phyloP scores from a whole-genome alignment of 176 grass and related monocot genomes.

The Thinopyrum elongatum region DNA sequence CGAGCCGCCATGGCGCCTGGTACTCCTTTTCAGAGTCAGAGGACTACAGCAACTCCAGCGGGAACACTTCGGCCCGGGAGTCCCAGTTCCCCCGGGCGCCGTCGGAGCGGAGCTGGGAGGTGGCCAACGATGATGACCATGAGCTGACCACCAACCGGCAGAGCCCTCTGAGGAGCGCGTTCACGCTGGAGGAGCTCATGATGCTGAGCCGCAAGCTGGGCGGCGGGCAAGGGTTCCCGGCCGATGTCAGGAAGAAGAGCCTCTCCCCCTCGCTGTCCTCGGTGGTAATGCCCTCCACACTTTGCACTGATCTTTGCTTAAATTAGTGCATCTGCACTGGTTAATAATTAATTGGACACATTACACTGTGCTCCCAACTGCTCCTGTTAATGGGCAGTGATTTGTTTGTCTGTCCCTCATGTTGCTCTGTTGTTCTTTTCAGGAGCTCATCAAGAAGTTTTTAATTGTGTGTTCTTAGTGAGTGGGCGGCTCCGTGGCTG shows the following conservation, averaged over 20 bases:
- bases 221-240: conserved; percentile 33
- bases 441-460: conserved; percentile 75
- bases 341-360: not conserved
- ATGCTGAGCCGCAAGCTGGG: conserved; percentile 69
- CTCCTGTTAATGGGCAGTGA: conserved; percentile 32
- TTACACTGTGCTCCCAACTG: not conserved
- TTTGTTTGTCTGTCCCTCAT: conserved; percentile 15
- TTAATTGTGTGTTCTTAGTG: conserved; percentile 62
- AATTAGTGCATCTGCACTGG: not conserved
- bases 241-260: conserved; percentile 40
- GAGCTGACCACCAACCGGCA: not conserved
- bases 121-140: conserved; percentile 38
- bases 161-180: conserved; percentile 35
- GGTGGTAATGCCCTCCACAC: conserved; percentile 34
- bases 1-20: conserved; percentile 41
- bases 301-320: conserved; percentile 3
- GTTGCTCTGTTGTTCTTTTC: conserved; percentile 32
- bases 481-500: conserved; percentile 20
- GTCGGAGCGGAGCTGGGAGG: conserved; percentile 52
- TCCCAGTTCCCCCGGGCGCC: conserved; percentile 59
- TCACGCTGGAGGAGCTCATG: conserved; percentile 89
- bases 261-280: conserved; percentile 28
- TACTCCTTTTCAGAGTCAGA: conserved; percentile 64
- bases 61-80: conserved; percentile 45
- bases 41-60: conserved; percentile 49